These are phyloP conservation scores for Scytalidium lignicola DNA, from an alignment of 2,329 filamentous ascomycete species.

Conservation along the genomic window DNA sequence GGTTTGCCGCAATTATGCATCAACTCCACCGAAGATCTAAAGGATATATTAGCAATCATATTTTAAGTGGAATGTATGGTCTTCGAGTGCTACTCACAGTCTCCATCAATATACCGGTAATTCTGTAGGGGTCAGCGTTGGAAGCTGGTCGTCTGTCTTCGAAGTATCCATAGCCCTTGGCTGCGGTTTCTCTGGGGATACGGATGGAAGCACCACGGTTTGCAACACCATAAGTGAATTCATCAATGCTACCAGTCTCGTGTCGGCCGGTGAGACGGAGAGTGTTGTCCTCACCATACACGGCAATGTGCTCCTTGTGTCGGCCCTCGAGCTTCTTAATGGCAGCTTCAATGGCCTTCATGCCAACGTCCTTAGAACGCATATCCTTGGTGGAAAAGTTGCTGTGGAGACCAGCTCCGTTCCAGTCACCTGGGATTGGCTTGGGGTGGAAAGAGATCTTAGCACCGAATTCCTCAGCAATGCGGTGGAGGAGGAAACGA, in stretches of 20 bases:
- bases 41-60: conserved; percentile 9
- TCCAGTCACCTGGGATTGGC: conserved; percentile 94
- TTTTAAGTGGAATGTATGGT: background rate
- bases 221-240: conserved; percentile 90
- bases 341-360: conserved; percentile 86
- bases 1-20: conserved; percentile 3
- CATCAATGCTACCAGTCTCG: conserved; percentile 91
- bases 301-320: conserved; percentile 80
- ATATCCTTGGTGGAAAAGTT: conserved; percentile 91
- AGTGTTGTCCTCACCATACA: conserved; percentile 95
- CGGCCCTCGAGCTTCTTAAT: conserved; percentile 79
- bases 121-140: conserved; percentile 82
- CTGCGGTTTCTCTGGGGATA: conserved; percentile 78
- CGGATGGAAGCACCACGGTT: conserved; percentile 94
- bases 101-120: conserved; percentile 35
- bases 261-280: conserved; percentile 87
- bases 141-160: conserved; percentile 80
- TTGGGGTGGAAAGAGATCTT: conserved; percentile 95
- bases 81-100: conserved; percentile 21
- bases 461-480: conserved; percentile 93
- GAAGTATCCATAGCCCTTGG: conserved; percentile 92
- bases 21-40: conserved; percentile 26
- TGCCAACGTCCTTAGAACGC: conserved; percentile 76
- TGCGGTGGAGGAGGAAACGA: conserved; percentile 81
- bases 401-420: conserved; percentile 87